Base-by-base conservation (phyloP, 1,139 yeast species). In the Protomyces inundatus region DNA sequence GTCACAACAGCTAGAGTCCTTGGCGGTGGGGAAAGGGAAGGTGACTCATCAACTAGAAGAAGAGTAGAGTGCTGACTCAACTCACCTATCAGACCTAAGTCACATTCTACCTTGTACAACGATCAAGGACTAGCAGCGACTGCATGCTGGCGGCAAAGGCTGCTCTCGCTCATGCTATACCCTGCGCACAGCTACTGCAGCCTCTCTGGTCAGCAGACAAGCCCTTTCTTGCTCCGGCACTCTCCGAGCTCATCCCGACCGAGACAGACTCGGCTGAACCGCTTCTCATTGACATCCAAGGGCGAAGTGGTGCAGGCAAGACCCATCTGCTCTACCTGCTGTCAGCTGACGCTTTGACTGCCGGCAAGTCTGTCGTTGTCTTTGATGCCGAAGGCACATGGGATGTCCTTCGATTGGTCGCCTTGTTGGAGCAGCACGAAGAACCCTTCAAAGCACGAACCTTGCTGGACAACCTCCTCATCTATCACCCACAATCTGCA, bases 221-320 rank as follows among this genome's bases (percentile, higher is more conserved):
- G 23, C 23, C 23, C 23, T 23, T 23, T 23, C 23, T 23, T 2
- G 23, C 23, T 23, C 23, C 23, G 23, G 23, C 23, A 23, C 23
- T 23, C 23, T 1, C 23, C 2, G 23, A 23, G 23, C 23, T 23
- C 23, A 23, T 23, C 23, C 23, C 23, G 23, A 23, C 23, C 23
- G 23, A 23, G 23, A 23, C 48, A 14, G 48, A n/a, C 6, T 16
- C n/a, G 23, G 12, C 23, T 16, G 30, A 42, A 14, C 32, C 32
- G 4, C 48, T 30, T 6, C 5, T 42, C 32, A 34, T 58, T 9
- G 66, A 64, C 36, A 12, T 64, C 23, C 63, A 54, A 23, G 66
- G 66, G 14, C 56, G 48, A 9, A 35, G 50, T 35, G 66, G 66
- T 6, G 63, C 66, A n/a, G 66, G 66, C 46, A 64, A 64, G 58